These are phyloP conservation scores for Daldinia bambusicola DNA, from an alignment of 495 filamentous ascomycete species.

Conservation along the genomic window DNA sequence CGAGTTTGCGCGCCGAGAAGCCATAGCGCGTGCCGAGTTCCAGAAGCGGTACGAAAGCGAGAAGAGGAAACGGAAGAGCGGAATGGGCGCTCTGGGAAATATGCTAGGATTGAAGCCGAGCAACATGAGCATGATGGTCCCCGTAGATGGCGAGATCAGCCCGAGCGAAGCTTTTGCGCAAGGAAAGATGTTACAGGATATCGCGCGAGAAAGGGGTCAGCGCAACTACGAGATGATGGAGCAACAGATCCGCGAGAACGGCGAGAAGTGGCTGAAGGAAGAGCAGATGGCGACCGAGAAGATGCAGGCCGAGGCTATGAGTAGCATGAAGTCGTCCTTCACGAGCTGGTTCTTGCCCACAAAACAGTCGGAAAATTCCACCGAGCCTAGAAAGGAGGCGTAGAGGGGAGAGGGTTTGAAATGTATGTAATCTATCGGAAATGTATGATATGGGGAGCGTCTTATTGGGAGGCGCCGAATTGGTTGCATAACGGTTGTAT, in stretches of 20 bases:
- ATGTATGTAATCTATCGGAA: constrained; percentile 16
- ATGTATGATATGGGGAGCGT: constrained; percentile 37
- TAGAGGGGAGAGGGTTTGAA: not conserved
- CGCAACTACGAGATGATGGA: constrained; percentile 89
- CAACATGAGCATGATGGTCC: constrained; percentile 60
- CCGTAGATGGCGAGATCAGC: constrained; percentile 72
- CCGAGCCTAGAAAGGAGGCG: constrained; percentile 21
- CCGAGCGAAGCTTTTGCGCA: constrained; percentile 78
- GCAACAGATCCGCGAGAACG: constrained; percentile 88
- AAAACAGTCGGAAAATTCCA: constrained; percentile 22
- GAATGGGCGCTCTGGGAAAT: constrained; percentile 70
- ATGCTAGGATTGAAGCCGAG: constrained; percentile 79
- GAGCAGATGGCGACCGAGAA: constrained; percentile 87
- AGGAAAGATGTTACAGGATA: constrained; percentile 95
- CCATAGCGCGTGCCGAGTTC: constrained; percentile 80
- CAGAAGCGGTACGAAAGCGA: constrained; percentile 78
- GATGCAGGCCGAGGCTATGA: constrained; percentile 87
- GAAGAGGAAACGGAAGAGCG: constrained; percentile 67
- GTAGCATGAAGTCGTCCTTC: constrained; percentile 71
- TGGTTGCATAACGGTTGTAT: constrained; percentile 29
- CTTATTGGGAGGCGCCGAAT: constrained; percentile 2
- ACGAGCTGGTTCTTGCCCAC: constrained; percentile 58
- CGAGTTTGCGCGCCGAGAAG: constrained; percentile 91
- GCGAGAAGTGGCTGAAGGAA: constrained; percentile 92
- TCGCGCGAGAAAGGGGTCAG: constrained; percentile 89